A percentile compares a stretch with the other conserved stretches of the same genome.
Conservation (phyloP, 2,329 filamentous ascomycete genomes). For the Hypoxylon sp. region DNA sequence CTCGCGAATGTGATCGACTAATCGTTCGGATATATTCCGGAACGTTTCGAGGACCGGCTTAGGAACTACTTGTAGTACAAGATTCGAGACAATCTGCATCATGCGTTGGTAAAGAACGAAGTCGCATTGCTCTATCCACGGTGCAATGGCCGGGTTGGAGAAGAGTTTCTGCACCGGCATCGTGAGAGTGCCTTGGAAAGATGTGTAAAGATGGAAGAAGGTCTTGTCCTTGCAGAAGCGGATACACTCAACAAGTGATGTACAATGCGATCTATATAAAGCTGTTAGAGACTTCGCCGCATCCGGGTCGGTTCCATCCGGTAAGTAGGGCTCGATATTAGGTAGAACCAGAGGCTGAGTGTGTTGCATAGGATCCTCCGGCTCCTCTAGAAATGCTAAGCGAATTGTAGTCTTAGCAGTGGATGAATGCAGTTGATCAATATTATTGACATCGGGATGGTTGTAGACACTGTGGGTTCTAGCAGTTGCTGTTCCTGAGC, state of each 20-base stretch:
- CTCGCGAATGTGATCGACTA: slow-evolving; percentile 85
- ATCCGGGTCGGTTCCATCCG: slow-evolving; percentile 85
- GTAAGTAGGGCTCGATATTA: slow-evolving; percentile 86
- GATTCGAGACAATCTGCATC: slow-evolving; percentile 89
- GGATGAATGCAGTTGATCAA: slow-evolving; percentile 72
- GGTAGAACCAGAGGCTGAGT: slow-evolving; percentile 84
- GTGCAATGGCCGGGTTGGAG: slow-evolving; percentile 81
- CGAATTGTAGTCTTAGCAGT: slow-evolving; percentile 70
- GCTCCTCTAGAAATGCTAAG: slow-evolving; percentile 73
- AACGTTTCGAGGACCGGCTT: slow-evolving; percentile 89
- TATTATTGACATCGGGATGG: slow-evolving; percentile 67
- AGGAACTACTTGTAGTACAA: slow-evolving; percentile 92
- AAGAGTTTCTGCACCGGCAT: slow-evolving; percentile 97
- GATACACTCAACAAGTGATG: slow-evolving; percentile 94
- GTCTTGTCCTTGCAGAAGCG: slow-evolving; percentile 97
- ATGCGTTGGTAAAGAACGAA: slow-evolving; percentile 97
- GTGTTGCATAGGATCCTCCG: slow-evolving; percentile 70
- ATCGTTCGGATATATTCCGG: slow-evolving; percentile 84
- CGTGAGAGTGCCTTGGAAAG: slow-evolving; percentile 95
- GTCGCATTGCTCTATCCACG: slow-evolving; percentile 97
- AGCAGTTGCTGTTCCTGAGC: slow-evolving; percentile 49
- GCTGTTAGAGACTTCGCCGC: slow-evolving; percentile 88
- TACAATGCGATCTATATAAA: slow-evolving; percentile 94
- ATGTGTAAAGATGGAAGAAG: slow-evolving; percentile 94
- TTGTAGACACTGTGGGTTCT: slow-evolving; percentile 71